Conservation (phyloP, 441 rosid genomes). For the Eruca vesicaria region DNA sequence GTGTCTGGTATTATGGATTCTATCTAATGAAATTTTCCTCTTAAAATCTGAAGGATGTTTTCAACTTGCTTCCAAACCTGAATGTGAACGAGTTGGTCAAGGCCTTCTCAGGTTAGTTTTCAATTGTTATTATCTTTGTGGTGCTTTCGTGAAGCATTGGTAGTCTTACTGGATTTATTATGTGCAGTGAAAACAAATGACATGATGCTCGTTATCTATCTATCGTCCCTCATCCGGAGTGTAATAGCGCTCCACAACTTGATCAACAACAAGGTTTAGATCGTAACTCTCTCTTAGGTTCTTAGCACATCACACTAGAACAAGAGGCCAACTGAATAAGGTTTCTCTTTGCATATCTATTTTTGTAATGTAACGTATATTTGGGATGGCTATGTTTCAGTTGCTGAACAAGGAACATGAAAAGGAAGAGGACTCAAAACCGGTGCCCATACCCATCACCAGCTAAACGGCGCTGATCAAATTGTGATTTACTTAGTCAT, state of each 20-base stretch:
- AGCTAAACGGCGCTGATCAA: constrained; percentile 10
- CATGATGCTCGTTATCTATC: constrained; percentile 67
- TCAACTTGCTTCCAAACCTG: constrained; percentile 81
- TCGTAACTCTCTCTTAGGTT: background rate
- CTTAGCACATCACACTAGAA: background rate
- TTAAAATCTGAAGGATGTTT: constrained; percentile 55
- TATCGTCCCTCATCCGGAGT: constrained; percentile 63
- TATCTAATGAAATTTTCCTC: constrained; percentile 2
- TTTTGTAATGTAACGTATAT: background rate
- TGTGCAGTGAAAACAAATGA: constrained; percentile 65
- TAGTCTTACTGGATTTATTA: background rate
- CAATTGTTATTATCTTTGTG: background rate
- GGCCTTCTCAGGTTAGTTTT: constrained; percentile 64
- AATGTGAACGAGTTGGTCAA: constrained; percentile 73
- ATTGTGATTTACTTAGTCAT: constrained; percentile 12
- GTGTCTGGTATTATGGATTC: background rate
- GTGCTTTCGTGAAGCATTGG: background rate
- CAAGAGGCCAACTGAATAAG: background rate
- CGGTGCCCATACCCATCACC: constrained; percentile 46
- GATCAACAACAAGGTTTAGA: constrained; percentile 69
- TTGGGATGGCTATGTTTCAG: constrained; percentile 38
- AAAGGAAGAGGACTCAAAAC: constrained; percentile 54
- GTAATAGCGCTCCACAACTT: constrained; percentile 62
- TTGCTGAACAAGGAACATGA: constrained; percentile 65
- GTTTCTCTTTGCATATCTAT: background rate